Evolutionary conservation across 768 basidiomycete species (phyloP).

Genomic region (Neoboletus magnificus): DNA sequence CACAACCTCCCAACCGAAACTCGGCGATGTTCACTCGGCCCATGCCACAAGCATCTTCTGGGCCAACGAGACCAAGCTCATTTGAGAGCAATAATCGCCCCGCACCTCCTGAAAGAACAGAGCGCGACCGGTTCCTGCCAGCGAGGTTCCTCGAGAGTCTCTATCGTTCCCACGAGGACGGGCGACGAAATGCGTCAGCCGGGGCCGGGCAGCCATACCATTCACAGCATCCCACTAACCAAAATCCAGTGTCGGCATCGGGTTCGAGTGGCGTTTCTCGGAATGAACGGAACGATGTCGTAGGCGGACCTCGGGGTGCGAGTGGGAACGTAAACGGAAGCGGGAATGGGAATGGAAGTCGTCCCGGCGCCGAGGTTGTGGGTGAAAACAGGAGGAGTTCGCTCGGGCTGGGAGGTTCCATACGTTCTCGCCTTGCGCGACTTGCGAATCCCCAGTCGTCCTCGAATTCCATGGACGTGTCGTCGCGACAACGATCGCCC

Average conservation of each 20-base stretch:
- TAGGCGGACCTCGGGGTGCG: constrained; percentile 2
- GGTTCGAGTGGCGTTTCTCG: background rate
- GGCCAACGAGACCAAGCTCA: constrained; percentile 3
- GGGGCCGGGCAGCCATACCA: constrained; percentile 12
- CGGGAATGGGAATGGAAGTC: constrained; percentile 7
- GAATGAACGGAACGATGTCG: constrained; percentile 8
- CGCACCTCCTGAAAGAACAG: constrained; percentile 16
- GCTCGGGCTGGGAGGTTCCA: constrained; percentile 21
- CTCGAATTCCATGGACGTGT: background rate
- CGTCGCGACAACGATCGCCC: constrained; percentile 22
- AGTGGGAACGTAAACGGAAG: constrained; percentile 5
- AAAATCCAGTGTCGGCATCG: background rate
- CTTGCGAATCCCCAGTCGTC: constrained; percentile 19
- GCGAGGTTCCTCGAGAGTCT: constrained; percentile 21
- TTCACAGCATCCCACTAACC: background rate
- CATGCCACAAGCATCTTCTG: constrained; percentile 6
- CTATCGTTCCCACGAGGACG: constrained; percentile 23
- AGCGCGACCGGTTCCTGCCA: constrained; percentile 25
- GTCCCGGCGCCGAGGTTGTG: constrained; percentile 5
- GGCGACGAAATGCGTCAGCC: constrained; percentile 16
- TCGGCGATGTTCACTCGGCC: constrained; percentile 7
- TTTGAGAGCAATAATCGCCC: constrained; percentile 16
- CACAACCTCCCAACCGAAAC: constrained; percentile 12
- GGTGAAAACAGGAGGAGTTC: constrained; percentile 19
- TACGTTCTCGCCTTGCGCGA: constrained; percentile 28